These are phyloP conservation scores for Cercophora newfieldiana DNA, from an alignment of 495 filamentous ascomycete genomes.

Conservation along the genomic window DNA sequence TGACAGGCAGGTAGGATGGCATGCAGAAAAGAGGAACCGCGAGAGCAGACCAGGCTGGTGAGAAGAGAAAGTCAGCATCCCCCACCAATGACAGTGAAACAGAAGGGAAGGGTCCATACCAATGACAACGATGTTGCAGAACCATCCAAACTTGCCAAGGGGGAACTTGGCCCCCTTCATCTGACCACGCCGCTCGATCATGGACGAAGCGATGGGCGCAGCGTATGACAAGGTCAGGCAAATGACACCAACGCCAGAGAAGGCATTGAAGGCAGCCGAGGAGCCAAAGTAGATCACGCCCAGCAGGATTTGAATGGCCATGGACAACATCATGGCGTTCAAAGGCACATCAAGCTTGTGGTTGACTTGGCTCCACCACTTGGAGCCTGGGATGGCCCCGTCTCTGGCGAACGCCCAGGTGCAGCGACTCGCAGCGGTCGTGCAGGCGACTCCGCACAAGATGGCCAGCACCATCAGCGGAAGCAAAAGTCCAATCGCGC, in stretches of 20 bases:
- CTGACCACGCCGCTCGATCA: slow-evolving; percentile 51
- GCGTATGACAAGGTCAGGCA: slow-evolving; percentile 59
- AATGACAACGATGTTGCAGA: slow-evolving; percentile 57
- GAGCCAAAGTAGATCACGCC: slow-evolving; percentile 58
- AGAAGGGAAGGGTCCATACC: slow-evolving; percentile 39
- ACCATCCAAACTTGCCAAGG: slow-evolving; percentile 54
- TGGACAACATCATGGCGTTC: slow-evolving; percentile 54
- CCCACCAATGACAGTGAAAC: slow-evolving; percentile 10
- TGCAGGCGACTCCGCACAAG: slow-evolving; percentile 64
- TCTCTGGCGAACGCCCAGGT: slow-evolving; percentile 65
- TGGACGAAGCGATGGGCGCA: slow-evolving; percentile 57
- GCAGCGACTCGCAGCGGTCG: slow-evolving; percentile 58
- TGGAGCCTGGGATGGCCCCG: slow-evolving; percentile 56
- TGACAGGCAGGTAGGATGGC: slow-evolving; percentile 61
- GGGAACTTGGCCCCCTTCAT: slow-evolving; percentile 57
- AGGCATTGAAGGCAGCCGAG: slow-evolving; percentile 56
- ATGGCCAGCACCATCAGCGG: slow-evolving; percentile 52
- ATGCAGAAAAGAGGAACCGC: slow-evolving; percentile 67
- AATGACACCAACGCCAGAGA: slow-evolving; percentile 64
- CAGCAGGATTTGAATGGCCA: slow-evolving; percentile 46
- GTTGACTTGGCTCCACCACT: slow-evolving; percentile 51
- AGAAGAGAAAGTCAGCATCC: neutral
- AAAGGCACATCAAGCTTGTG: slow-evolving; percentile 48
- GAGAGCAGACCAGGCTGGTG: slow-evolving; percentile 58
- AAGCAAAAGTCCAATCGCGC: slow-evolving; percentile 47